These are phyloP conservation scores for Penicillium soppii DNA, from an alignment of 495 filamentous ascomycete genomes.

Conservation along the genomic window DNA sequence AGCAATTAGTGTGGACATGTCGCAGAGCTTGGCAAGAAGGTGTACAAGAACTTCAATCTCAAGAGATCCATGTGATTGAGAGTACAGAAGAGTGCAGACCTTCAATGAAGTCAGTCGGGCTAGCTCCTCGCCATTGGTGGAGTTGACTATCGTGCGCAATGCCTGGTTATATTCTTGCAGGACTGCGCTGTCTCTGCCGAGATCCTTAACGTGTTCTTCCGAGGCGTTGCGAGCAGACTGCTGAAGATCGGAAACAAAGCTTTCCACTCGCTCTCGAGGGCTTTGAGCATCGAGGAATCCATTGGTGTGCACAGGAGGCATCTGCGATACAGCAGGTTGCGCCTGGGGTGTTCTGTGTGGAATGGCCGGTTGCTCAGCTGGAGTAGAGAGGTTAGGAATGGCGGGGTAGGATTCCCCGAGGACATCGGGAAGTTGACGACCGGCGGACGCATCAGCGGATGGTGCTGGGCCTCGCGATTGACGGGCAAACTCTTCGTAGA, in stretches of 20 bases:
- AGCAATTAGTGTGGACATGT: slow-evolving; percentile 71
- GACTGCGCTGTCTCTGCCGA: slow-evolving; percentile 63
- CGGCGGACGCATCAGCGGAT: slow-evolving; percentile 1
- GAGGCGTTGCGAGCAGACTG: slow-evolving; percentile 60
- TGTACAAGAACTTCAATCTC: slow-evolving; percentile 82
- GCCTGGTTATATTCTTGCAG: slow-evolving; percentile 62
- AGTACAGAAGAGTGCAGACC: slow-evolving; percentile 68
- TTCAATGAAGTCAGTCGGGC: slow-evolving; percentile 66
- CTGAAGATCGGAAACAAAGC: slow-evolving; percentile 68
- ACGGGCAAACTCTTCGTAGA: slow-evolving; percentile 93
- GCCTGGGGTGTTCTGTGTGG: slow-evolving; percentile 66
- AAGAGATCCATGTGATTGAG: slow-evolving; percentile 56
- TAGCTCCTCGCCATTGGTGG: slow-evolving; percentile 61
- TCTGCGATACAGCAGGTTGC: slow-evolving; percentile 51
- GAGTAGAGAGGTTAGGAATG: slow-evolving; percentile 73
- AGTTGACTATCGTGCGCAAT: slow-evolving; percentile 47
- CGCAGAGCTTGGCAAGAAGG: slow-evolving; percentile 76
- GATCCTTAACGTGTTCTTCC: slow-evolving; percentile 68
- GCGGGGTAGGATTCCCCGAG: slow-evolving; percentile 81
- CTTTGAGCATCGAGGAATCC: slow-evolving; percentile 64
- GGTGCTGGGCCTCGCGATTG: slow-evolving; percentile 61
- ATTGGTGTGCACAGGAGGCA: slow-evolving; percentile 49
- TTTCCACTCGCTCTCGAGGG: slow-evolving; percentile 63
- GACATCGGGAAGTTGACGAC: slow-evolving; percentile 67
- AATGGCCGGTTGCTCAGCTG: slow-evolving; percentile 76